Percentiles rank a stretch among this genome's conserved stretches.
Evolutionary conservation across 176 grass and related monocot genomes (phyloP).

Genomic region (Triticum timopheevii): DNA sequence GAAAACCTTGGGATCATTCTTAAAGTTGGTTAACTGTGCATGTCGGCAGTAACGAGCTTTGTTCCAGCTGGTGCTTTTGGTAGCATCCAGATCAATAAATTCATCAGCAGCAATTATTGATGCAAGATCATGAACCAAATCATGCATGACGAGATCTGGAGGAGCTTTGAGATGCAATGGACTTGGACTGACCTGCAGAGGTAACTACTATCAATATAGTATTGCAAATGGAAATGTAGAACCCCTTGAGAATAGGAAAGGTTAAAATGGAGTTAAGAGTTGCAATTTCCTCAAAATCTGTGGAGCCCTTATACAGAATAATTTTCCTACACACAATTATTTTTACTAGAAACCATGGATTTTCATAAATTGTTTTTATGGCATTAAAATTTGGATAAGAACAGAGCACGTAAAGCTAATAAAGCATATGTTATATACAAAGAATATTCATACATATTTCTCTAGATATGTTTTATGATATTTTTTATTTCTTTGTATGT

Average conservation of each 20-base stretch:
- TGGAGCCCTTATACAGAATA: background rate
- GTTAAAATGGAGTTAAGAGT: no score
- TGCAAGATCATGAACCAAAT: no score
- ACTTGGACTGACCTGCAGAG: no score
- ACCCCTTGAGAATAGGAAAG: background rate
- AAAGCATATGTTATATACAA: background rate
- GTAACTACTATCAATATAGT: no score
- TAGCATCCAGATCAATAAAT: background rate
- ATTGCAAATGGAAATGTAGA: no score
- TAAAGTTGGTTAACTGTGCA: no score
- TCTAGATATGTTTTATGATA: background rate
- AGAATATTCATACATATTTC: background rate
- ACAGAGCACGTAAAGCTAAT: background rate
- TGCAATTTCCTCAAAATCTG: no score
- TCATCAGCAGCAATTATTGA: no score
- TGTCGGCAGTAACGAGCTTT: background rate
- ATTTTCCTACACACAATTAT: background rate
- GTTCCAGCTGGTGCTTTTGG: background rate
- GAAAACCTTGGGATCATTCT: no score
- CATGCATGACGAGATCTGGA: no score
- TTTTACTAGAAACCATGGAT: background rate
- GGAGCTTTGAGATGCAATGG: no score
- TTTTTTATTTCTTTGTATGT: background rate
- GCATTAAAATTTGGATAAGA: background rate
- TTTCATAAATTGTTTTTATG: background rate